Conservation (phyloP, 108 stramenopile genomes). For the Fistulifera solaris region DNA sequence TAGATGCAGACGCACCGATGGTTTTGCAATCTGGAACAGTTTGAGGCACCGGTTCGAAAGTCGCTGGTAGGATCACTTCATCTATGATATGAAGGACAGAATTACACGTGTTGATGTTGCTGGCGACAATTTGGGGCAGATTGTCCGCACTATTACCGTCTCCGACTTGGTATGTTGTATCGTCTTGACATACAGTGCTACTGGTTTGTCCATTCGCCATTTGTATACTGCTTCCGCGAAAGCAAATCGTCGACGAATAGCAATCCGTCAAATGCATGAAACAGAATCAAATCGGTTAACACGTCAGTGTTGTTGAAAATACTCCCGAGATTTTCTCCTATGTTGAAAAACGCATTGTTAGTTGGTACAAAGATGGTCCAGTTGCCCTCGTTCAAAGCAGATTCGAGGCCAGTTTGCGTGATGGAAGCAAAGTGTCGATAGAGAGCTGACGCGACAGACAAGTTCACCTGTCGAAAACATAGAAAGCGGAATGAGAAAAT, state of each 20-base stretch:
- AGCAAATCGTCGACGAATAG: slow-evolving; percentile 2
- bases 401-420: slow-evolving; percentile 18
- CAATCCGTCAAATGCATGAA: not conserved
- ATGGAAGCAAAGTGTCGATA: slow-evolving; percentile 26
- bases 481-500: no score
- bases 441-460: slow-evolving; percentile 11
- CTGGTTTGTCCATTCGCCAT: slow-evolving; percentile 18
- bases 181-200: not conserved
- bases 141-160: slow-evolving; percentile 8
- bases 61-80: slow-evolving; percentile 1
- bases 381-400: slow-evolving; percentile 7
- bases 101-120: not conserved
- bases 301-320: not conserved
- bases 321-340: not conserved
- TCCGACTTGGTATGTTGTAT: not conserved
- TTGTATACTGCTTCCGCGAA: not conserved
- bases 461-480: slow-evolving; percentile 15
- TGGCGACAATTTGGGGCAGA: slow-evolving; percentile 10
- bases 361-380: slow-evolving; percentile 32
- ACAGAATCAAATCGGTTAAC: slow-evolving; percentile 13
- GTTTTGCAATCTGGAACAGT: no score
- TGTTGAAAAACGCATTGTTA: slow-evolving; percentile 22
- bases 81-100: slow-evolving; percentile 1
- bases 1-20: no score
- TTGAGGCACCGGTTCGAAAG: no score